A percentile compares a stretch with the other conserved stretches of the same genome.
Conservation (phyloP, 75 land plant genomes). For the Ceratopteris richardii region DNA sequence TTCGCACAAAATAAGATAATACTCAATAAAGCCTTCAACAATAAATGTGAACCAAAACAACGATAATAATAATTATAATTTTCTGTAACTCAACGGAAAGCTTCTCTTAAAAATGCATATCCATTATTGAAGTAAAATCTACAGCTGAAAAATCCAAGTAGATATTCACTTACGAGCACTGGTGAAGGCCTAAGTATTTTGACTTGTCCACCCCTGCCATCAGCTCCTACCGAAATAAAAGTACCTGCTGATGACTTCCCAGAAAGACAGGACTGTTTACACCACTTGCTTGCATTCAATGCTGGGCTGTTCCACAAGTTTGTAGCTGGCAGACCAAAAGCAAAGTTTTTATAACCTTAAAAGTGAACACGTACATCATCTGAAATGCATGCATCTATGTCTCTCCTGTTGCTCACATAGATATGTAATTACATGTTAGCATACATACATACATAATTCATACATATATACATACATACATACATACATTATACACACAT, state of each 20-base stretch:
- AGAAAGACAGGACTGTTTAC: slow-evolving; percentile 27
- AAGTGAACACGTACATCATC: too few relatives aligned
- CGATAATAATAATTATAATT: neutral
- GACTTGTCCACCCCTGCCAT: slow-evolving; percentile 86
- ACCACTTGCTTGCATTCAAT: slow-evolving; percentile 43
- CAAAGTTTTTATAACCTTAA: neutral
- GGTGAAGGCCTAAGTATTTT: slow-evolving; percentile 58
- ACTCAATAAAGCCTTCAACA: too few relatives aligned
- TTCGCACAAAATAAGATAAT: too few relatives aligned
- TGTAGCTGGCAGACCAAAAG: slow-evolving; percentile 10
- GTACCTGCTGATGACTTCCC: slow-evolving; percentile 24
- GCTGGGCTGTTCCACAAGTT: neutral
- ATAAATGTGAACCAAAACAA: too few relatives aligned
- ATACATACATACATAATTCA: too few relatives aligned
- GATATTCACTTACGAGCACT: slow-evolving; percentile 6
- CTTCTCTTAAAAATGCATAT: neutral
- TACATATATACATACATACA: too few relatives aligned
- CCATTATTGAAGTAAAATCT: too few relatives aligned
- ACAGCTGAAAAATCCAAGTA: too few relatives aligned
- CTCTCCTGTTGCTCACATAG: too few relatives aligned
- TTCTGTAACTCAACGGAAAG: neutral
- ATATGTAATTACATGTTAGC: too few relatives aligned
- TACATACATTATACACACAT: too few relatives aligned
- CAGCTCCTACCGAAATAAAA: slow-evolving; percentile 77
- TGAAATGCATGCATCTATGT: too few relatives aligned